phyloP scores from a whole-genome alignment of 768 basidiomycete species.

The Lactarius trivialis region DNA sequence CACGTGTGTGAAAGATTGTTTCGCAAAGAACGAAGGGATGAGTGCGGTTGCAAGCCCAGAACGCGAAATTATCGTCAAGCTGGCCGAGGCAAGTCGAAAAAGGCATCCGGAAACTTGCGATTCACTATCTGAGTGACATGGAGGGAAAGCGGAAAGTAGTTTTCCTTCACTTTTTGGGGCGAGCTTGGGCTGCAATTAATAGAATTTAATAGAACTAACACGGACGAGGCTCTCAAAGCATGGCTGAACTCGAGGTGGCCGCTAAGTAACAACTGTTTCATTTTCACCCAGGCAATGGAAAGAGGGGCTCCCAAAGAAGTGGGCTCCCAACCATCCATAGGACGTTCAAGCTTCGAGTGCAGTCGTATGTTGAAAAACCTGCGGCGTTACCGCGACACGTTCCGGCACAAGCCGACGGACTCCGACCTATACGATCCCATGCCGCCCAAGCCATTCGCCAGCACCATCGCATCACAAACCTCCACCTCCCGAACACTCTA shows the following conservation, averaged over 20 bases:
- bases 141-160: not conserved
- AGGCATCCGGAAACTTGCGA: too few species aligned
- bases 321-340: not conserved
- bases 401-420: not conserved
- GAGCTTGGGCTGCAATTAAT: too few species aligned
- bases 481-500: not conserved
- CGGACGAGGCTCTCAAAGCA: not conserved
- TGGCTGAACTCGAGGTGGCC: too few species aligned
- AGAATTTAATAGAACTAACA: not conserved
- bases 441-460: not conserved
- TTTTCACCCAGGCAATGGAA: not conserved
- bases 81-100: too few species aligned
- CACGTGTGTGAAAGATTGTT: not conserved
- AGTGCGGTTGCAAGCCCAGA: not conserved
- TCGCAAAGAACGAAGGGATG: not conserved
- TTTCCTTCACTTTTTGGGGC: not conserved
- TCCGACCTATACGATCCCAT: not conserved
- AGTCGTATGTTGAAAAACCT: not conserved
- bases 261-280: too few species aligned
- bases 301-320: not conserved
- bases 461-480: not conserved
- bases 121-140: too few species aligned
- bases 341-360: not conserved
- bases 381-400: not conserved
- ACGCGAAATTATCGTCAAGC: not conserved